phyloP scores from a whole-genome alignment of 176 grass and related monocot species.

The Canna indica region DNA sequence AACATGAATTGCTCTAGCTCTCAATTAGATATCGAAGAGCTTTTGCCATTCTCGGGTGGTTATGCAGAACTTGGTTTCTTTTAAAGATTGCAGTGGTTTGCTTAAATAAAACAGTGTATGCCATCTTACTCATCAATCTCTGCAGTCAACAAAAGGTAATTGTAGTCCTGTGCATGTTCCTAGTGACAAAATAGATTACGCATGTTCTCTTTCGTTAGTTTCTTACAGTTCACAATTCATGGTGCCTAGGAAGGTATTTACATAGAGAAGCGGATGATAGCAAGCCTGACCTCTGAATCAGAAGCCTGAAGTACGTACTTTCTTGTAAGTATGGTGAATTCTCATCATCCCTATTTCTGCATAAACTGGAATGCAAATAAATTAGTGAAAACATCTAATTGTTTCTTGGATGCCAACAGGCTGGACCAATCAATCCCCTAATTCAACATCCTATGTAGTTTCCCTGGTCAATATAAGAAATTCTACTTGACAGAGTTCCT shows the following conservation, averaged over 20 bases:
- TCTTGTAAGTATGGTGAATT: background rate
- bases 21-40: slow-evolving; percentile 69
- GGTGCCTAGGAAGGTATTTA: background rate
- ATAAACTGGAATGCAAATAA: background rate
- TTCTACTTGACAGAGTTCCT: background rate
- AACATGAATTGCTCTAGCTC: slow-evolving; percentile 74
- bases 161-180: background rate
- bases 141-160: background rate
- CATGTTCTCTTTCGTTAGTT: background rate
- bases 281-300: background rate
- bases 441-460: background rate
- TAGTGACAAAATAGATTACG: background rate
- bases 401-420: background rate
- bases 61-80: slow-evolving; percentile 84
- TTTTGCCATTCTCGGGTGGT: slow-evolving; percentile 70
- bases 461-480: background rate
- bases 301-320: background rate
- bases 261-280: background rate
- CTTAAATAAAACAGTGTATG: background rate
- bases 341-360: background rate
- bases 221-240: background rate
- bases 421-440: background rate
- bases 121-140: background rate
- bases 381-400: background rate
- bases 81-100: slow-evolving; percentile 27